Conservation (phyloP, 306 rosid species). For the Amphicarpaea edgeworthii region DNA sequence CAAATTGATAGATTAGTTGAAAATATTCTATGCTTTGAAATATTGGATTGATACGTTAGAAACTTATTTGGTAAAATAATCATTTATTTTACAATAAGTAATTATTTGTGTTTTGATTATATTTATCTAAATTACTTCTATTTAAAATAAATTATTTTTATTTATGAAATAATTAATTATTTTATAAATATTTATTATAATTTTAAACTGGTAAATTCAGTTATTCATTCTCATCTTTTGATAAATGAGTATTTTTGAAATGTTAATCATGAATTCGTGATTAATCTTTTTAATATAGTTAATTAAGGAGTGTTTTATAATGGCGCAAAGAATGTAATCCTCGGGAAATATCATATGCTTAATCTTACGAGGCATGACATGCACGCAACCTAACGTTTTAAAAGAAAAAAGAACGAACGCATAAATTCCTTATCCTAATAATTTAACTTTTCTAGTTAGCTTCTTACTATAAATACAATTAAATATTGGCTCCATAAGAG, state of each 20-base stretch:
- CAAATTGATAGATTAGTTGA: slow-evolving; percentile 12
- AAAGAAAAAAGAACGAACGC: slow-evolving; percentile 47
- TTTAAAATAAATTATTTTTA: too few relatives aligned
- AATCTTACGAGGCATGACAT: slow-evolving; percentile 31
- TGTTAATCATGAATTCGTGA: too few relatives aligned
- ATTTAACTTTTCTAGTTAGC: slow-evolving; percentile 39
- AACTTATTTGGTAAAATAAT: too few relatives aligned
- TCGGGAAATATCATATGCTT: slow-evolving; percentile 28
- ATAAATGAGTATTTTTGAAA: too few relatives aligned
- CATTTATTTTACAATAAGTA: too few relatives aligned
- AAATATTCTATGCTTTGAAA: slow-evolving; percentile 14
- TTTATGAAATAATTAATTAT: too few relatives aligned
- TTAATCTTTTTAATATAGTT: too few relatives aligned
- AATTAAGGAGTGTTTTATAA: neutral
- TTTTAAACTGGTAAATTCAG: too few relatives aligned
- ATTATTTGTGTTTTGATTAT: too few relatives aligned
- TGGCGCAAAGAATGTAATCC: slow-evolving; percentile 39
- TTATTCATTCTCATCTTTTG: slow-evolving; percentile 25
- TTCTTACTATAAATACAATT: slow-evolving; percentile 40
- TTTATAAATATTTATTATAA: too few relatives aligned
- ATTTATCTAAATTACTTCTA: too few relatives aligned
- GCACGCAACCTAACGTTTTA: slow-evolving; percentile 48
- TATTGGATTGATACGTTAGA: too few relatives aligned
- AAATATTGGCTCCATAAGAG: slow-evolving; percentile 17
- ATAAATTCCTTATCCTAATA: slow-evolving; percentile 52